phyloP scores from a whole-genome alignment of 169 alveolate genomes.

The Eimeria maxima region DNA sequence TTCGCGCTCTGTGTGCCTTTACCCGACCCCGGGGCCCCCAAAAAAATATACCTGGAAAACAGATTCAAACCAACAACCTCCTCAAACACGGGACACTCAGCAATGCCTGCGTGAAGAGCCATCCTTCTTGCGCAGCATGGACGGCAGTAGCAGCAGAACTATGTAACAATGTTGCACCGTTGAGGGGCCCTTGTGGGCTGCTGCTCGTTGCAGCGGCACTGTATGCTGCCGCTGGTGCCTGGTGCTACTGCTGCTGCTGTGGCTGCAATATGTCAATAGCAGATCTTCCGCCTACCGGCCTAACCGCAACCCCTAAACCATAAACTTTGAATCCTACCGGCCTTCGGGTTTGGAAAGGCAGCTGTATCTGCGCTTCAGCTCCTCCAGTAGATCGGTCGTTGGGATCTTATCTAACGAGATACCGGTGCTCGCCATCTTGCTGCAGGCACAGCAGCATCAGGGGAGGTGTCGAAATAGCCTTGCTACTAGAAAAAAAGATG shows the following conservation, averaged over 20 bases:
- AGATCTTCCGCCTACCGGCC: too few relatives aligned
- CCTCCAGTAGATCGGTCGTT: slow-evolving; percentile 82
- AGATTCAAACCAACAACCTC: too few relatives aligned
- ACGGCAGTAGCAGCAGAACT: not conserved
- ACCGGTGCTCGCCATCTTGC: slow-evolving; percentile 45
- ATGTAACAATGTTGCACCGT: too few relatives aligned
- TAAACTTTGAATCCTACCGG: not conserved
- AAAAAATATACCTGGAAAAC: slow-evolving; percentile 27
- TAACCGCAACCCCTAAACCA: too few relatives aligned
- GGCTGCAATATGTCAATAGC: too few relatives aligned
- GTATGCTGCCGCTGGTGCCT: not conserved
- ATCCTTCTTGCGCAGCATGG: not conserved
- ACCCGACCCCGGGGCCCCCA: slow-evolving; percentile 85
- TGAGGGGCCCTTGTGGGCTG: too few relatives aligned
- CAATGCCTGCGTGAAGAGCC: not conserved
- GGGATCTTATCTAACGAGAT: slow-evolving; percentile 70
- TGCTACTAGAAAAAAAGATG: too few relatives aligned
- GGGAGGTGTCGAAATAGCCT: not conserved
- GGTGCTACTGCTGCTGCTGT: too few relatives aligned
- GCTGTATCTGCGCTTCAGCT: slow-evolving; percentile 78
- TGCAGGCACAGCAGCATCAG: not conserved
- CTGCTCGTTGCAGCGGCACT: not conserved
- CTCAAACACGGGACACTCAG: not conserved
- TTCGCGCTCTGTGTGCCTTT: slow-evolving; percentile 84
- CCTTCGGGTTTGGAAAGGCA: slow-evolving; percentile 83